Conservation (phyloP, 129 eudicot genomes). For the Daucus carota region DH1_v3.0 NC_030387.2:7600501-7601000, state of each 20-base stretch:
- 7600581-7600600: neutral
- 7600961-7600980: neutral
- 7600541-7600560: neutral
- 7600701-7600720: neutral
- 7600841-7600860: constrained; percentile 8
- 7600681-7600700: neutral
- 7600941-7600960: neutral
- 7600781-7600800: constrained; percentile 49
- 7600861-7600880: neutral
- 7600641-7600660: neutral
- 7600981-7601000: neutral
- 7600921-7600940: neutral
- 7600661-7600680: neutral
- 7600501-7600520: neutral
- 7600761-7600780: constrained; percentile 47
- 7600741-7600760: constrained; percentile 36
- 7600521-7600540: neutral
- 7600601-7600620: neutral
- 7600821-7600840: constrained; percentile 34
- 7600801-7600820: constrained; percentile 61
- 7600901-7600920: too few relatives aligned
- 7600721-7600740: constrained; percentile 38
- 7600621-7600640: neutral
- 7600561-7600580: neutral
- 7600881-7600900: neutral